phyloP scores from a whole-genome alignment of 345 rosid genomes.

The Psidium friedrichsthalianum region DNA sequence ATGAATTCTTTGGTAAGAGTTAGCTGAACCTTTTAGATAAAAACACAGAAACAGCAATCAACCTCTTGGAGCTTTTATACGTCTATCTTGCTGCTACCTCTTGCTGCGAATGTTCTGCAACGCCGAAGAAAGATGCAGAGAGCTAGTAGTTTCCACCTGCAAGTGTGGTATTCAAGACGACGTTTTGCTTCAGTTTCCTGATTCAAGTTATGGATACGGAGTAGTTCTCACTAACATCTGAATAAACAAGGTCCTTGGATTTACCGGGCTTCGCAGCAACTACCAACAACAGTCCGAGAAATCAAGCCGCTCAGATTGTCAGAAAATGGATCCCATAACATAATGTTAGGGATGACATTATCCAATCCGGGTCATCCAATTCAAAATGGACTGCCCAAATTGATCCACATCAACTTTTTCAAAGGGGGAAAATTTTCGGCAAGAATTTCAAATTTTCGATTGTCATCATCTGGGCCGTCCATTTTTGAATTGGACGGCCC shows the following conservation, averaged over 20 bases:
- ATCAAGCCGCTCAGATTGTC: slow-evolving; percentile 39
- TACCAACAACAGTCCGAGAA: too few species aligned
- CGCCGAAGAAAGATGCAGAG: background rate
- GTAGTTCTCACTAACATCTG: slow-evolving; percentile 22
- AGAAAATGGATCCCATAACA: too few species aligned
- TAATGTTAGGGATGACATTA: too few species aligned
- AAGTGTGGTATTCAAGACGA: background rate
- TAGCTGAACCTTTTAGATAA: background rate
- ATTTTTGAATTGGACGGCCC: too few species aligned
- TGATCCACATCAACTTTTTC: too few species aligned
- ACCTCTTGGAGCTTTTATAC: background rate
- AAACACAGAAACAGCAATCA: background rate
- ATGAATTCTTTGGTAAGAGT: background rate
- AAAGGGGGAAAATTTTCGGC: too few species aligned
- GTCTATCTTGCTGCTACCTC: background rate
- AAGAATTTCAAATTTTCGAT: too few species aligned
- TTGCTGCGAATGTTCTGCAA: background rate
- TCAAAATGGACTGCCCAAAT: too few species aligned
- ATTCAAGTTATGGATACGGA: background rate
- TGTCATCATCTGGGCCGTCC: too few species aligned
- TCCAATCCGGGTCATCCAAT: too few species aligned
- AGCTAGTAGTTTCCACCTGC: background rate
- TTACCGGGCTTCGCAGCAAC: slow-evolving; percentile 34
- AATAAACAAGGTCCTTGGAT: slow-evolving; percentile 32
- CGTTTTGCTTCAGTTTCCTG: background rate